phyloP scores from a whole-genome alignment of 306 rosid genomes.

The Arachis hypogaea region DNA sequence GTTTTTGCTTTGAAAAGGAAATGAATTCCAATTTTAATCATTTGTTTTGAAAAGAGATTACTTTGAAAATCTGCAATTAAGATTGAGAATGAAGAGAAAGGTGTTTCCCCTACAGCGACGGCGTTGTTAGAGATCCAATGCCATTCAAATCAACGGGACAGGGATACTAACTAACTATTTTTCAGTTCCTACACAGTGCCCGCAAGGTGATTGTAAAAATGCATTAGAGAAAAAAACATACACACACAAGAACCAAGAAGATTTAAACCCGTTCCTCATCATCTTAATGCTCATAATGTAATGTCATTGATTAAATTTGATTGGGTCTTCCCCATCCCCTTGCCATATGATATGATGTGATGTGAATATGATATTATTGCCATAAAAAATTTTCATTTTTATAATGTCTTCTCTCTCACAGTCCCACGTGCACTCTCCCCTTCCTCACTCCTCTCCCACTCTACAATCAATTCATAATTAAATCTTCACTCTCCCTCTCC shows the following conservation, averaged over 20 bases:
- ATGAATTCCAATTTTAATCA: too few species aligned
- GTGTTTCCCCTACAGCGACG: constrained; percentile 39
- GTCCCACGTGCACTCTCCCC: constrained; percentile 51
- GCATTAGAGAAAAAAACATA: too few species aligned
- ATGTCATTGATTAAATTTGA: constrained; percentile 9
- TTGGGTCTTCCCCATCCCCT: constrained; percentile 11
- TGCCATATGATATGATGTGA: neutral
- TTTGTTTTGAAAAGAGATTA: neutral
- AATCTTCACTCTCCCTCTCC: constrained; percentile 5
- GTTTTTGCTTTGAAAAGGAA: too few species aligned
- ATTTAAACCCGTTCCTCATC: constrained; percentile 5
- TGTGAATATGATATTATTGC: too few species aligned
- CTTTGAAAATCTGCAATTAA: constrained; percentile 37
- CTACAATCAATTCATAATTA: constrained; percentile 9
- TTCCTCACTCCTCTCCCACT: constrained; percentile 1
- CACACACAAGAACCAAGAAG: neutral
- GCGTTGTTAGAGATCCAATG: constrained; percentile 50
- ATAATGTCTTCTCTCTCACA: constrained; percentile 39
- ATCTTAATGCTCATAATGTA: neutral
- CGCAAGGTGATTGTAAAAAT: neutral
- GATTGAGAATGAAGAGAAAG: constrained; percentile 46
- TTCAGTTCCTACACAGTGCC: neutral
- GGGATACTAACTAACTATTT: neutral
- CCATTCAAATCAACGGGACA: neutral
- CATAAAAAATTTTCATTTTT: constrained; percentile 7